phyloP scores from a whole-genome alignment of 345 rosid genomes.

The Euphorbia tirucalli region DNA sequence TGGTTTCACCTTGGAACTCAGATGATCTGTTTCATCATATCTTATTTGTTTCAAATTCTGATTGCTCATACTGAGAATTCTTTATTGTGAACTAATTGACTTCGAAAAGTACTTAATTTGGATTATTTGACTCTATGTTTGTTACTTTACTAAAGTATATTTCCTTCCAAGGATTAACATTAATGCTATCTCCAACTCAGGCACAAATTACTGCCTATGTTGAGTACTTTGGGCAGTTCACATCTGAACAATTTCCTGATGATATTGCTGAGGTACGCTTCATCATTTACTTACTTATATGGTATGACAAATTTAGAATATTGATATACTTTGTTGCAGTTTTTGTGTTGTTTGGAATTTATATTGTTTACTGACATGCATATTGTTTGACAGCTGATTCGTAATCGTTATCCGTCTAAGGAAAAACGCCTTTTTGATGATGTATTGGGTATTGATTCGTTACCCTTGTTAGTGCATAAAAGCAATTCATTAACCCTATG shows the following conservation, averaged over 20 bases:
- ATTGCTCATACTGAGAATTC: background rate
- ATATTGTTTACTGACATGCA: constrained; percentile 21
- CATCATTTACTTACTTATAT: background rate
- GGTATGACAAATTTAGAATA: background rate
- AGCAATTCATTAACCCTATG: constrained; percentile 3
- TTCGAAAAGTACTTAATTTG: background rate
- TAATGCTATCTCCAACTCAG: constrained; percentile 30
- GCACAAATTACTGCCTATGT: constrained; percentile 93
- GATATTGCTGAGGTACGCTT: constrained; percentile 83
- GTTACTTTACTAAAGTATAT: background rate
- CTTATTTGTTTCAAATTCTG: background rate
- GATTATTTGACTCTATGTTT: background rate
- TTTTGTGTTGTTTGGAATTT: constrained; percentile 5
- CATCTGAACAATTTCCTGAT: constrained; percentile 88
- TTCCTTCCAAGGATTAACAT: constrained; percentile 11
- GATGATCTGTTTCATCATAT: background rate
- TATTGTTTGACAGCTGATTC: constrained; percentile 61
- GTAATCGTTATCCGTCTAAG: constrained; percentile 74
- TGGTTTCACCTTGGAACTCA: background rate
- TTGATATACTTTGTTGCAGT: background rate
- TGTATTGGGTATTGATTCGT: constrained; percentile 66
- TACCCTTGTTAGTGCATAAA: background rate
- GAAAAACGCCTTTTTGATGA: constrained; percentile 88
- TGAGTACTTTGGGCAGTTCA: constrained; percentile 87
- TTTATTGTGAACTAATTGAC: background rate